These are phyloP conservation scores for Populus tomentosa DNA, from an alignment of 441 rosid species.

Conservation along the genomic window DNA sequence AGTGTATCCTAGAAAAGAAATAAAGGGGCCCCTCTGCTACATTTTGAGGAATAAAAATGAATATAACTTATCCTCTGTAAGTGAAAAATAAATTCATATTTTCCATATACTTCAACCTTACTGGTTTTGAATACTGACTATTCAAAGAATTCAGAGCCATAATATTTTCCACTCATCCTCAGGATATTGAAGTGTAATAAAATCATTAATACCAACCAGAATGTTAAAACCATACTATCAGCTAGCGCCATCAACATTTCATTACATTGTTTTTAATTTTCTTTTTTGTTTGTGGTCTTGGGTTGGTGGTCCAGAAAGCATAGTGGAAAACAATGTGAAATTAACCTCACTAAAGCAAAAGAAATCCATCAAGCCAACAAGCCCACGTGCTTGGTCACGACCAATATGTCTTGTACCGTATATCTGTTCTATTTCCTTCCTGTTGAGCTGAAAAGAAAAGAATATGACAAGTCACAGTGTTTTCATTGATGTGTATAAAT, in stretches of 20 bases:
- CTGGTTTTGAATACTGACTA: not conserved
- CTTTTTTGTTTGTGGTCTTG: not conserved
- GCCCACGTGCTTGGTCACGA: constrained; percentile 79
- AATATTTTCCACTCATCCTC: not conserved
- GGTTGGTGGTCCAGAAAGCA: not conserved
- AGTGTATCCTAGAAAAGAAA: not conserved
- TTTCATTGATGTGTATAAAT: constrained; percentile 9
- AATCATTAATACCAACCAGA: not conserved
- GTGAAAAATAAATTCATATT: too few relatives aligned
- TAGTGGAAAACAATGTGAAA: constrained; percentile 11
- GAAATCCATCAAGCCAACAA: constrained; percentile 97
- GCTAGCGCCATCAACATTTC: not conserved
- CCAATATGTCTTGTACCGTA: constrained; percentile 95
- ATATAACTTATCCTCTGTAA: not conserved
- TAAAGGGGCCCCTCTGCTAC: not conserved
- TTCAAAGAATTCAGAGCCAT: not conserved
- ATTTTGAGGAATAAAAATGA: not conserved
- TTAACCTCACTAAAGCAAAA: constrained; percentile 97
- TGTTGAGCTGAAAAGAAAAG: constrained; percentile 50
- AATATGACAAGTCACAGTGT: not conserved
- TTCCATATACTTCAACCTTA: not conserved
- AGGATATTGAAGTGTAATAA: not conserved
- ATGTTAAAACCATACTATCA: not conserved
- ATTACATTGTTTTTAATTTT: not conserved
- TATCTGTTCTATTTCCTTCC: constrained; percentile 56